A percentile compares a stretch with the other conserved stretches of the same genome.
Conservation (phyloP, 2,329 filamentous ascomycete genomes). For the Cordyceps cateniannulata region DNA sequence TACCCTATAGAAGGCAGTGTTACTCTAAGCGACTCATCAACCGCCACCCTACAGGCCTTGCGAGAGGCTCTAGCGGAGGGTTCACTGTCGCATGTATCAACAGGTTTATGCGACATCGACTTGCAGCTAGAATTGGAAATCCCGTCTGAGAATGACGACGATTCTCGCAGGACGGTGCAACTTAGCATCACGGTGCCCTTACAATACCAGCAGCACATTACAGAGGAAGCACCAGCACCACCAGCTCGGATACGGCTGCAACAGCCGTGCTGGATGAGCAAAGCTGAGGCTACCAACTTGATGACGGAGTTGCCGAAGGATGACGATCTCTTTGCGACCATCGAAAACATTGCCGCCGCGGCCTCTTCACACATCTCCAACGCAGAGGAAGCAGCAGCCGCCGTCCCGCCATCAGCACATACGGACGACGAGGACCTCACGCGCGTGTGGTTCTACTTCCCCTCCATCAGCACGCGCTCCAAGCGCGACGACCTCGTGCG, state of each 20-base stretch:
- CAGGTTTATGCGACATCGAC: not conserved
- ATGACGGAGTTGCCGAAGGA: conserved; percentile 32
- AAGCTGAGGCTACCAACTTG: conserved; percentile 35
- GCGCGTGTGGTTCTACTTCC: conserved; percentile 58
- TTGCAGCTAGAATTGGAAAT: not conserved
- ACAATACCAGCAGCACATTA: not conserved
- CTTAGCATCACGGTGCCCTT: conserved; percentile 32
- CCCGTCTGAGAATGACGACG: conserved; percentile 14
- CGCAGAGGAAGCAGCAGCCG: not conserved
- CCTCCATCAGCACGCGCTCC: conserved; percentile 51
- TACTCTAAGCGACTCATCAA: conserved; percentile 20
- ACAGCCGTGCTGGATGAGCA: conserved; percentile 47
- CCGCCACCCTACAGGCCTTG: conserved; percentile 15
- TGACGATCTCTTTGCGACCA: conserved; percentile 37
- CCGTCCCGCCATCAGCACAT: not conserved
- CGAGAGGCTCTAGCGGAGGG: conserved; percentile 1
- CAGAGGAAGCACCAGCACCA: conserved; percentile 36
- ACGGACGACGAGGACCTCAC: conserved; percentile 27
- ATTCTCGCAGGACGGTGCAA: conserved; percentile 17
- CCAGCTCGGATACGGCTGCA: conserved; percentile 35
- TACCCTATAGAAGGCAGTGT: conserved; percentile 35
- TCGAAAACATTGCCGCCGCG: conserved; percentile 37
- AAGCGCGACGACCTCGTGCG: conserved; percentile 53
- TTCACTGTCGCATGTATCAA: not conserved
- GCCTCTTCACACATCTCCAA: conserved; percentile 25